phyloP scores from a whole-genome alignment of 2,329 filamentous ascomycete species.

The Sporothrix sp. region DNA sequence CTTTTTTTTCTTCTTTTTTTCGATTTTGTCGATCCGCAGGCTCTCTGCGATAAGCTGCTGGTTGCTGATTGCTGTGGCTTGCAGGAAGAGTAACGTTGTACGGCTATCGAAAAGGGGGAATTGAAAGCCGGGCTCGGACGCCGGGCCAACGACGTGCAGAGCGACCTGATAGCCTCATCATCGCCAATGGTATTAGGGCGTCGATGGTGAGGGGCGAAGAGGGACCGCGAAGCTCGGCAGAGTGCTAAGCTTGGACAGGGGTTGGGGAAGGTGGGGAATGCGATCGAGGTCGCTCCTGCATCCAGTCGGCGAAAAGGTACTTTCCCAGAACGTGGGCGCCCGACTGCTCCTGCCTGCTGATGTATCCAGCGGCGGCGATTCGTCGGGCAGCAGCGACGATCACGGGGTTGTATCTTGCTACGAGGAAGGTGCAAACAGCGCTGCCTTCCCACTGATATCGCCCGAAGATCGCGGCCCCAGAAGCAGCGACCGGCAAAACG shows the following conservation, averaged over 20 bases:
- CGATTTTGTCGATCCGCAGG: not conserved
- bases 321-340: too few relatives aligned
- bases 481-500: too few relatives aligned
- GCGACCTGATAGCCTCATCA: too few relatives aligned
- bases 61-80: not conserved
- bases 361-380: constrained; percentile 11
- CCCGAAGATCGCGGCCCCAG: too few relatives aligned
- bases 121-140: not conserved
- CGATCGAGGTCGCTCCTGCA: too few relatives aligned
- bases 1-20: not conserved
- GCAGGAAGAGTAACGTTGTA: constrained; percentile 5
- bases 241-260: not conserved
- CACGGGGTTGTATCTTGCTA: not conserved
- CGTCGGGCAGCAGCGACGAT: not conserved
- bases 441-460: not conserved
- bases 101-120: not conserved
- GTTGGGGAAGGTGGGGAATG: not conserved
- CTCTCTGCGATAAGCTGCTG: not conserved
- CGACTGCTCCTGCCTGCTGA: too few relatives aligned
- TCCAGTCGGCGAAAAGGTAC: too few relatives aligned
- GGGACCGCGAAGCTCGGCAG: too few relatives aligned
- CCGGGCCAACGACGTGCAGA: too few relatives aligned
- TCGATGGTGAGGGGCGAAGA: too few relatives aligned
- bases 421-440: not conserved
- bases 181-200: too few relatives aligned